phyloP scores from a whole-genome alignment of 2,329 filamentous ascomycete species.

The Fusarium tricinctum region DNA sequence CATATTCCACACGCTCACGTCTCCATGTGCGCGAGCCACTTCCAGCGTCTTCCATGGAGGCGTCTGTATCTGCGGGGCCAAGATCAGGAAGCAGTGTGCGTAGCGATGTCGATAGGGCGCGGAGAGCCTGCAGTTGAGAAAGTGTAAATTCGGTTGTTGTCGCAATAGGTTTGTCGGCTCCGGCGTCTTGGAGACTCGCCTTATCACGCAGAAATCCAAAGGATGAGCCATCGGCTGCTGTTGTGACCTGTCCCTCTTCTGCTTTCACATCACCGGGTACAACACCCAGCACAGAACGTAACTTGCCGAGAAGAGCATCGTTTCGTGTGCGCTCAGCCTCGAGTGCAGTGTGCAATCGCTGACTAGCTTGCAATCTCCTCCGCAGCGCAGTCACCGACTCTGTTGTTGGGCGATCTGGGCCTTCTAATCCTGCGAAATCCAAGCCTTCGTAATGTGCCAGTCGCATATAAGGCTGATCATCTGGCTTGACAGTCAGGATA shows the following conservation, averaged over 20 bases:
- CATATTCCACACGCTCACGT: conserved; percentile 82
- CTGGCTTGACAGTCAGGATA: conserved; percentile 76
- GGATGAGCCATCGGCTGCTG: conserved; percentile 44
- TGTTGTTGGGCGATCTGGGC: conserved; percentile 64
- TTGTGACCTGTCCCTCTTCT: conserved; percentile 40
- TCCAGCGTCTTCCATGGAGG: conserved; percentile 49
- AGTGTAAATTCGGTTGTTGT: conserved; percentile 84
- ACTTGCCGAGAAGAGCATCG: conserved; percentile 74
- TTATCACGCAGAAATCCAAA: conserved; percentile 72
- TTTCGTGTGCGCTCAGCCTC: conserved; percentile 79
- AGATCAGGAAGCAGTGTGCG: conserved; percentile 77
- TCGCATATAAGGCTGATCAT: conserved; percentile 82
- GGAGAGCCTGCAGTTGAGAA: conserved; percentile 84
- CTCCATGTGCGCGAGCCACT: conserved; percentile 69
- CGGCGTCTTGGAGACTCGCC: conserved; percentile 65
- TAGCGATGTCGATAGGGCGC: conserved; percentile 72
- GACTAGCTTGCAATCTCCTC: conserved; percentile 81
- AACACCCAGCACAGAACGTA: conserved; percentile 64
- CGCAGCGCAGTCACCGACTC: conserved; percentile 80
- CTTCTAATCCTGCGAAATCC: conserved; percentile 57
- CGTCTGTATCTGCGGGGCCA: conserved; percentile 50
- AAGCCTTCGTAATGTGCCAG: conserved; percentile 86
- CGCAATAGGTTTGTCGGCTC: conserved; percentile 69
- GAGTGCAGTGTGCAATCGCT: conserved; percentile 78
- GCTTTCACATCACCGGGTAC: conserved; percentile 48